A percentile compares a stretch with the other conserved stretches of the same genome.
These are phyloP conservation scores for Asclepias syriaca DNA, from an alignment of 257 asterid species.

Conservation along the genomic window DNA sequence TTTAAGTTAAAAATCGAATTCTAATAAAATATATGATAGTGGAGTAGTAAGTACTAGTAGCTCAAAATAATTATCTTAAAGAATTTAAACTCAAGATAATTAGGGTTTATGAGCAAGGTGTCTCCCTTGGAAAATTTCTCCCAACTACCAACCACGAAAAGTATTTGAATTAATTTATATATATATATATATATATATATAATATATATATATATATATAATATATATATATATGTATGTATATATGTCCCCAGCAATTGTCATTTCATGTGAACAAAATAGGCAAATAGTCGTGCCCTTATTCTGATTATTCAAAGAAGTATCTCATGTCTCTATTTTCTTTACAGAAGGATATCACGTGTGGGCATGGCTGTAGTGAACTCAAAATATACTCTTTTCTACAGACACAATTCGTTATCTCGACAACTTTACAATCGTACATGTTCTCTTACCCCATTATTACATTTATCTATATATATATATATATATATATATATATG, in stretches of 20 bases:
- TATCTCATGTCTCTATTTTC: conserved; percentile 5
- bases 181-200: background rate
- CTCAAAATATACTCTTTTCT: background rate
- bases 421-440: background rate
- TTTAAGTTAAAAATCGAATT: no score
- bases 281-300: conserved; percentile 15
- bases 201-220: background rate
- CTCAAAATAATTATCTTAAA: no score
- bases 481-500: background rate
- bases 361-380: conserved; percentile 2
- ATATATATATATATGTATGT: background rate
- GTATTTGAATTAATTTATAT: background rate
- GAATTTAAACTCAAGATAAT: no score
- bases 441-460: background rate
- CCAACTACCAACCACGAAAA: conserved; percentile 43
- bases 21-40: no score
- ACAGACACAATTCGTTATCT: background rate
- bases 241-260: conserved; percentile 5
- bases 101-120: background rate
- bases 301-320: conserved; percentile 35
- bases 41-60: no score
- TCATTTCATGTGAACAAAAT: conserved; percentile 42
- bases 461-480: background rate
- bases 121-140: conserved; percentile 21
- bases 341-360: conserved; percentile 41